phyloP scores from a whole-genome alignment of 164 flowering plant genomes.

The Euptelea pleiosperma region DNA sequence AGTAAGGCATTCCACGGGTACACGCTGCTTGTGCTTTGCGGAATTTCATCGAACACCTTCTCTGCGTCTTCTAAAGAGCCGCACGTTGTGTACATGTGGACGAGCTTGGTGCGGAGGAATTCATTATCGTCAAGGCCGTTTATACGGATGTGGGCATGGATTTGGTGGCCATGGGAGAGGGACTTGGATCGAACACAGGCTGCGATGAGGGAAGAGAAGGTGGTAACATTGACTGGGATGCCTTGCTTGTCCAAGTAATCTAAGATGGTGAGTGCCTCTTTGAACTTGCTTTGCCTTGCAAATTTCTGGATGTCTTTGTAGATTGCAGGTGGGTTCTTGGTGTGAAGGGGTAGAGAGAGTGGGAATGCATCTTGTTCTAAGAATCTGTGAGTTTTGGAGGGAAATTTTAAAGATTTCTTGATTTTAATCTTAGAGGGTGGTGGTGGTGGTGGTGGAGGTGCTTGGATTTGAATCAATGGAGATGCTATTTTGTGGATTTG shows the following conservation, averaged over 20 bases:
- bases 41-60: constrained; percentile 42
- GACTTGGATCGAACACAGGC: constrained; percentile 58
- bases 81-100: constrained; percentile 68
- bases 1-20: constrained; percentile 85
- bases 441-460: not conserved
- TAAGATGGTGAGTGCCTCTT: constrained; percentile 60
- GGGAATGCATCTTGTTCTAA: constrained; percentile 44
- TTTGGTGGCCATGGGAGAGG: constrained; percentile 32
- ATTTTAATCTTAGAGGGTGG: not conserved
- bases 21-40: constrained; percentile 29
- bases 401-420: not conserved
- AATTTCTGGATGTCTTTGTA: constrained; percentile 58
- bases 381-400: constrained; percentile 15
- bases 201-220: constrained; percentile 60
- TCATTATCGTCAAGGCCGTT: constrained; percentile 67
- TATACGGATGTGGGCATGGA: constrained; percentile 52
- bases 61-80: constrained; percentile 67
- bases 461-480: constrained; percentile 1
- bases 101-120: constrained; percentile 61
- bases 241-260: constrained; percentile 67
- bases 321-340: constrained; percentile 56
- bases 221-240: constrained; percentile 67
- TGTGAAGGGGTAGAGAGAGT: constrained; percentile 51
- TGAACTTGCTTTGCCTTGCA: constrained; percentile 53
- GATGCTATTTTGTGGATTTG: not conserved